These are phyloP conservation scores for Antarctomyces pellizariae DNA, from an alignment of 495 filamentous ascomycete genomes.

Conservation along the genomic window DNA sequence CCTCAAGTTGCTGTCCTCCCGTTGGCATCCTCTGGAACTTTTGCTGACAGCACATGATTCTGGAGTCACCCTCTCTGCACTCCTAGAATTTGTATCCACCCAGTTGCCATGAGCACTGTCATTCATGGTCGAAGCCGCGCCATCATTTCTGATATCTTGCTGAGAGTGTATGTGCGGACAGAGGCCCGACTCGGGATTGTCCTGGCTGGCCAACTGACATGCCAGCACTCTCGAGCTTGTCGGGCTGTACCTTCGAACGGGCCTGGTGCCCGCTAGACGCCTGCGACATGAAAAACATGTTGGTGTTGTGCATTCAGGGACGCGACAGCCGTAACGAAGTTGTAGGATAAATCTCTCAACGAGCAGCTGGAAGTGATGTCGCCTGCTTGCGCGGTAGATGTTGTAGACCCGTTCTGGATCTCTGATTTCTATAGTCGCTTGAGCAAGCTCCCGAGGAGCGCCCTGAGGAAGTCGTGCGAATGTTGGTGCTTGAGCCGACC, in stretches of 20 bases:
- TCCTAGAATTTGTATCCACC: too few relatives aligned
- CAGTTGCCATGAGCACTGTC: too few relatives aligned
- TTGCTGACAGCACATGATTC: too few relatives aligned
- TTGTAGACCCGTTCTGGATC: constrained; percentile 28
- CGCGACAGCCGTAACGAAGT: constrained; percentile 60
- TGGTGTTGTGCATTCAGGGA: constrained; percentile 41
- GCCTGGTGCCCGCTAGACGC: constrained; percentile 34
- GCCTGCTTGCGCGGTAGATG: constrained; percentile 24
- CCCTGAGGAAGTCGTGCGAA: constrained; percentile 26
- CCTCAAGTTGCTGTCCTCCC: too few relatives aligned
- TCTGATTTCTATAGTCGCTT: constrained; percentile 23
- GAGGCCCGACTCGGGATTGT: constrained; percentile 50
- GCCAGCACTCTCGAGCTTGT: constrained; percentile 58
- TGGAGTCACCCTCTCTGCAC: too few relatives aligned
- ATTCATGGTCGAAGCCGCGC: too few relatives aligned
- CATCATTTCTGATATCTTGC: too few relatives aligned
- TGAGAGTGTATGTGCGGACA: too few relatives aligned
- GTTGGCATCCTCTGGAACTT: too few relatives aligned
- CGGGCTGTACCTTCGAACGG: constrained; percentile 45
- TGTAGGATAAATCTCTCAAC: constrained; percentile 53
- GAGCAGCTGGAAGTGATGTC: constrained; percentile 27
- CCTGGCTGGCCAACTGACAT: constrained; percentile 51
- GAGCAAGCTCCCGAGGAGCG: constrained; percentile 25
- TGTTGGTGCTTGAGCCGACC: constrained; percentile 24
- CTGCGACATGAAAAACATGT: constrained; percentile 64